These are phyloP conservation scores for Corymbia citriodora DNA, from an alignment of 441 rosid genomes.

Conservation along the genomic window DNA sequence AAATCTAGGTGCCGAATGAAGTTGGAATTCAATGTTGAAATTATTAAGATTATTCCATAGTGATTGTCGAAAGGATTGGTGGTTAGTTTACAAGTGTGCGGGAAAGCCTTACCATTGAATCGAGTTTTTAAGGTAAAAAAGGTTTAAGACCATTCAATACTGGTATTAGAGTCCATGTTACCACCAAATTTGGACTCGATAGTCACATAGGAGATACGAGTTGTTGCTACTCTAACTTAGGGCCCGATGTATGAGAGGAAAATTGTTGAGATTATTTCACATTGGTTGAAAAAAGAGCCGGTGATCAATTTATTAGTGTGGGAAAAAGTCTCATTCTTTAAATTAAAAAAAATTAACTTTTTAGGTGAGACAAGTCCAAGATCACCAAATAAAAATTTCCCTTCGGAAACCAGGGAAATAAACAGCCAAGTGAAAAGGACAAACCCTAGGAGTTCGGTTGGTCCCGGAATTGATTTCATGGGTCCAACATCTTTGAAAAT, in stretches of 20 bases:
- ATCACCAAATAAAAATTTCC: background rate
- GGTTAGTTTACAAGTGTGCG: too few relatives aligned
- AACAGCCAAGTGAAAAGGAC: background rate
- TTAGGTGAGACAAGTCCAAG: background rate
- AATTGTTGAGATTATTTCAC: background rate
- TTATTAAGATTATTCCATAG: too few relatives aligned
- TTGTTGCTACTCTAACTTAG: background rate
- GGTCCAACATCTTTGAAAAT: background rate
- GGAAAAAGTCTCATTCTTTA: too few relatives aligned
- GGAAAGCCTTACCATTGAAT: rapidly evolving
- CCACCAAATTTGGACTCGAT: background rate
- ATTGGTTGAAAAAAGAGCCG: background rate
- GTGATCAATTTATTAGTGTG: too few relatives aligned
- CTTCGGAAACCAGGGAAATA: background rate
- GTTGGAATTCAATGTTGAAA: background rate
- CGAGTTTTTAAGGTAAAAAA: too few relatives aligned
- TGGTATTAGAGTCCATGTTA: background rate
- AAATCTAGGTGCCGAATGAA: background rate
- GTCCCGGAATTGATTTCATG: background rate
- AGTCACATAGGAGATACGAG: too few relatives aligned
- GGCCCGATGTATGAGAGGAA: background rate
- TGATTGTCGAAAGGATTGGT: too few relatives aligned
- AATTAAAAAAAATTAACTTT: too few relatives aligned
- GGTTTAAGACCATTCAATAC: rapidly evolving
- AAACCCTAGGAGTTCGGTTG: background rate